A percentile compares a stretch with the other conserved stretches of the same genome.
Conservation (phyloP, 192 early-diverging fungal species). For the Podila horticola region DNA sequence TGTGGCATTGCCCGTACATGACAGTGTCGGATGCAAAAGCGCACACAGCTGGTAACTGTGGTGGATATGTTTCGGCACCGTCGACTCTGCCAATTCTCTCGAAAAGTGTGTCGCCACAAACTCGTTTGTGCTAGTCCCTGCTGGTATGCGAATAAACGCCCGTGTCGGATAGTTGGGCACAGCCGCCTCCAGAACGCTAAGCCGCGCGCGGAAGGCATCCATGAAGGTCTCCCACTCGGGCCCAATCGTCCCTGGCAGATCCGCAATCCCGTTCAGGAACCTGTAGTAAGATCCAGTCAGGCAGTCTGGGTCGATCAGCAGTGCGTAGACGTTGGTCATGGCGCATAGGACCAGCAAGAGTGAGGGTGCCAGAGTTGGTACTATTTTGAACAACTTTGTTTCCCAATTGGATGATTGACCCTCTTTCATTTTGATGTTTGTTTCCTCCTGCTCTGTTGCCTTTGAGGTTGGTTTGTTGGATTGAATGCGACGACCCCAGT, state of each 20-base stretch:
- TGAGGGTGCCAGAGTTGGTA: constrained; percentile 49
- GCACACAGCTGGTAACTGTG: constrained; percentile 69
- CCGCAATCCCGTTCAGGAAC: constrained; percentile 60
- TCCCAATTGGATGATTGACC: constrained; percentile 38
- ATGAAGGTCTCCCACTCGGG: constrained; percentile 53
- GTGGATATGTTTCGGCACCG: constrained; percentile 52
- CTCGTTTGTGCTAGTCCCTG: constrained; percentile 57
- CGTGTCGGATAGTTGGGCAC: constrained; percentile 23
- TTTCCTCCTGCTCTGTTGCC: constrained; percentile 21
- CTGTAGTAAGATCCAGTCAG: constrained; percentile 66
- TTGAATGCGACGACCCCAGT: constrained; percentile 42
- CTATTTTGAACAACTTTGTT: constrained; percentile 52
- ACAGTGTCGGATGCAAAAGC: constrained; percentile 66
- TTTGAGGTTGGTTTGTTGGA: constrained; percentile 17
- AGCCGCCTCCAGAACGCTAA: constrained; percentile 8
- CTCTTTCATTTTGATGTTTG: constrained; percentile 1
- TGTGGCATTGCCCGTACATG: constrained; percentile 57
- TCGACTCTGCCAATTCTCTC: constrained; percentile 56
- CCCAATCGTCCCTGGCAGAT: constrained; percentile 53
- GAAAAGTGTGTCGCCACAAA: constrained; percentile 60
- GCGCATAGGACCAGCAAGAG: constrained; percentile 57
- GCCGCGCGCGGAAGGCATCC: constrained; percentile 28
- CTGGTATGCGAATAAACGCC: constrained; percentile 53
- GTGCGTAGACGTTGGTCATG: constrained; percentile 58
- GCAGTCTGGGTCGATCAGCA: constrained; percentile 65